These are phyloP conservation scores for Kernera saxatilis DNA, from an alignment of 345 rosid genomes.

Conservation along the genomic window DNA sequence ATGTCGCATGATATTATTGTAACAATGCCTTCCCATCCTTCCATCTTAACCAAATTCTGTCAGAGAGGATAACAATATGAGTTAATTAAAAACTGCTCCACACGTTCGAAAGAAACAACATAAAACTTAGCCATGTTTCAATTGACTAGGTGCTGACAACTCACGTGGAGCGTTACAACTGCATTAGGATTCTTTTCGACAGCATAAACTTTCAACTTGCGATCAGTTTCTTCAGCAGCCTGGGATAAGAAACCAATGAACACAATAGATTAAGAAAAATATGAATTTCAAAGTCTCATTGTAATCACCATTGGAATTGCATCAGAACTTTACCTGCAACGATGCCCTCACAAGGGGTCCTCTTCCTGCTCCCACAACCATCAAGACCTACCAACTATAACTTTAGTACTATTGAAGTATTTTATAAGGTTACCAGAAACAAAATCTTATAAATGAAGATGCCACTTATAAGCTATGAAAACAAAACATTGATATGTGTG, in stretches of 20 bases:
- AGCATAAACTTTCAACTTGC: slow-evolving; percentile 79
- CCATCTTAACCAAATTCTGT: slow-evolving; percentile 87
- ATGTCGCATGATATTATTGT: slow-evolving; percentile 91
- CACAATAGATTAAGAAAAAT: not conserved
- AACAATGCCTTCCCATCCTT: slow-evolving; percentile 84
- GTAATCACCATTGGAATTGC: slow-evolving; percentile 2
- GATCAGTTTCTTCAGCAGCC: slow-evolving; percentile 97
- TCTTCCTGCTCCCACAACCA: slow-evolving; percentile 99
- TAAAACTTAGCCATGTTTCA: not conserved
- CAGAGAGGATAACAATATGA: slow-evolving; percentile 13
- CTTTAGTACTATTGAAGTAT: not conserved
- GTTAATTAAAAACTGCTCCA: not conserved
- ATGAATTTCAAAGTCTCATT: slow-evolving; percentile 14
- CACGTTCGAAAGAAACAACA: not conserved
- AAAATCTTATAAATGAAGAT: not conserved
- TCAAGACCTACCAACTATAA: slow-evolving; percentile 51
- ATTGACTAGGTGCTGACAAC: slow-evolving; percentile 23
- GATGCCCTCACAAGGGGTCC: slow-evolving; percentile 99
- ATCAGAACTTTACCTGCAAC: slow-evolving; percentile 56
- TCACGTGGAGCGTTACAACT: slow-evolving; percentile 93
- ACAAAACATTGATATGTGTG: slow-evolving; percentile 23
- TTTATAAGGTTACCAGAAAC: not conserved
- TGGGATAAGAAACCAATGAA: slow-evolving; percentile 30
- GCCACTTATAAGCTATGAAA: slow-evolving; percentile 9
- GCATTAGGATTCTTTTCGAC: slow-evolving; percentile 99